Conservation (phyloP, 345 rosid genomes). For the Lepidium sativum region DNA sequence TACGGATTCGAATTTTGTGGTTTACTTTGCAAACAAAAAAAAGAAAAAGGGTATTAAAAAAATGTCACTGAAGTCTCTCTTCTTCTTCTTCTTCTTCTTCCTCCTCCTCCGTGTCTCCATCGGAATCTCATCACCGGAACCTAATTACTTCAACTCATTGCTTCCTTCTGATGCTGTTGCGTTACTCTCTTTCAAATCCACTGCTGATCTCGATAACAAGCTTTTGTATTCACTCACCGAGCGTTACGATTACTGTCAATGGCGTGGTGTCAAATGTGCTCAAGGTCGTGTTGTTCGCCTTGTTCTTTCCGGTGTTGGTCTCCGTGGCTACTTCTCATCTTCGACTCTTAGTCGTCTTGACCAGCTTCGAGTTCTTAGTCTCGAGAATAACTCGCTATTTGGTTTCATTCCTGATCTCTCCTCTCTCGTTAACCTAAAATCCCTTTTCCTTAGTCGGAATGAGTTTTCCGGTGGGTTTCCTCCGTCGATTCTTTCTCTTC, state of each 20-base stretch:
- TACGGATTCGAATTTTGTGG: background rate
- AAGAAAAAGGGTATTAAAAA: background rate
- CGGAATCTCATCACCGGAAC: conserved; percentile 27
- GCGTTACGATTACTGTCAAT: conserved; percentile 89
- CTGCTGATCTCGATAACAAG: conserved; percentile 72
- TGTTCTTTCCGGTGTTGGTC: conserved; percentile 39
- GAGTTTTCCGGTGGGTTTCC: conserved; percentile 72
- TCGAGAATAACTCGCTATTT: conserved; percentile 66
- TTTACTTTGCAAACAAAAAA: background rate
- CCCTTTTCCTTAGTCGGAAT: conserved; percentile 55
- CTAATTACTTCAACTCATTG: conserved; percentile 30
- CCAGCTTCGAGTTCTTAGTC: conserved; percentile 83
- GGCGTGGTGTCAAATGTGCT: conserved; percentile 82
- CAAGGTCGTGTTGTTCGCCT: conserved; percentile 80
- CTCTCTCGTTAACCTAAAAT: conserved; percentile 54
- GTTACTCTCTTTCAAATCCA: conserved; percentile 71
- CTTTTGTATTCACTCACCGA: conserved; percentile 64
- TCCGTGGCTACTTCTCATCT: conserved; percentile 64
- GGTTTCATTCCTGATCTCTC: conserved; percentile 88
- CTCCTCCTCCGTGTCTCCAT: conserved; percentile 12
- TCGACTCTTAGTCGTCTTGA: conserved; percentile 66
- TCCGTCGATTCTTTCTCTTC: conserved; percentile 48
- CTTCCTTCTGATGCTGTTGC: conserved; percentile 67
- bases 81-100: conserved; percentile 19
- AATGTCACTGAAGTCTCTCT: conserved; percentile 17